These are phyloP conservation scores for Aureobasidium lini DNA, from an alignment of 2,329 filamentous ascomycete genomes.

Conservation along the genomic window DNA sequence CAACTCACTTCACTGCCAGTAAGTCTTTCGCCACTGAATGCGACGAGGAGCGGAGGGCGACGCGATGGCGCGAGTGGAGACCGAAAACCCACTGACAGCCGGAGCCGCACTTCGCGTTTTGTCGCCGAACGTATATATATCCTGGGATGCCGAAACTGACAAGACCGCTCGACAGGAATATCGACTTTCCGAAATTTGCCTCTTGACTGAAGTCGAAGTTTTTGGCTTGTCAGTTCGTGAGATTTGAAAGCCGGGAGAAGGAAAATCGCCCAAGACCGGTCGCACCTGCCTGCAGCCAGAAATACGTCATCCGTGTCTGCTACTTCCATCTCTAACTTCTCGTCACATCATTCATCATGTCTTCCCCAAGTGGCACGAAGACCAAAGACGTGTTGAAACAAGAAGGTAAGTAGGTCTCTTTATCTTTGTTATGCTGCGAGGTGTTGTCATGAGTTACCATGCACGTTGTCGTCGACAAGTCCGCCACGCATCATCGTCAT, in stretches of 20 bases:
- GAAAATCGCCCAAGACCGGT: background rate
- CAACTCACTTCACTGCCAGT: background rate
- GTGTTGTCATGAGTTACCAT: background rate
- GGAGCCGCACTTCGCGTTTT: constrained; percentile 1
- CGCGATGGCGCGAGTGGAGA: constrained; percentile 6
- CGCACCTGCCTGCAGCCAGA: background rate
- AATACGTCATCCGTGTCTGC: background rate
- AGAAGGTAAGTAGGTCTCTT: constrained; percentile 7
- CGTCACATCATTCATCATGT: constrained; percentile 7
- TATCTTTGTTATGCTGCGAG: background rate
- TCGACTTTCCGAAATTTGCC: background rate
- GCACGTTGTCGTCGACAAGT: background rate
- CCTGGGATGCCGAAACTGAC: background rate
- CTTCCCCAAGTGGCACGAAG: constrained; percentile 10
- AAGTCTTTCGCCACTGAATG: constrained; percentile 9
- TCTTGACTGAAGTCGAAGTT: background rate
- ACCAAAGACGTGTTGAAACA: constrained; percentile 9
- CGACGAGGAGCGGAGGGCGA: constrained; percentile 7
- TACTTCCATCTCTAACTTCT: background rate
- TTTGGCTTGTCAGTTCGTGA: constrained; percentile 8
- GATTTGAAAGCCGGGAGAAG: background rate
- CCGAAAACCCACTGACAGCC: constrained; percentile 3
- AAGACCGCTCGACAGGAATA: background rate
- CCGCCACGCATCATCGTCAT: background rate
- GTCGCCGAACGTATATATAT: background rate